These are phyloP conservation scores for Boletus sp. DNA, from an alignment of 768 basidiomycete genomes.

Conservation along the genomic window DNA sequence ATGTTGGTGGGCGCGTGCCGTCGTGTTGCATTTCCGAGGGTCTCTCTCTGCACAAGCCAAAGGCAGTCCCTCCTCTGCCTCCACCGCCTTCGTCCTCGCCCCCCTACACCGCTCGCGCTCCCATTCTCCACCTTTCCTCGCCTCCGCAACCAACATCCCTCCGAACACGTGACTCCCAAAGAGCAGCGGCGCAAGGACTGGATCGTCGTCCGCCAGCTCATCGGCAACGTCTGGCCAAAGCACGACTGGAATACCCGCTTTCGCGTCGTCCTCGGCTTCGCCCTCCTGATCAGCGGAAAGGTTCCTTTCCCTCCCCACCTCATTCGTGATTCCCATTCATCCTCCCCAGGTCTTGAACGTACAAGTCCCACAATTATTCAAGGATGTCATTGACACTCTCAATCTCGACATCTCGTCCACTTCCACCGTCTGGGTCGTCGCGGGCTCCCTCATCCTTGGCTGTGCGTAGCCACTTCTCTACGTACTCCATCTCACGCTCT, in stretches of 20 bases:
- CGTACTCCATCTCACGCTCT: neutral
- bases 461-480: slow-evolving; percentile 53
- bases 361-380: slow-evolving; percentile 97
- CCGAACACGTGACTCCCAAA: slow-evolving; percentile 16
- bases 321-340: neutral
- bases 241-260: slow-evolving; percentile 77
- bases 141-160: slow-evolving; percentile 9
- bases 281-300: slow-evolving; percentile 80
- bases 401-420: slow-evolving; percentile 74
- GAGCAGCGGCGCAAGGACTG: slow-evolving; percentile 79
- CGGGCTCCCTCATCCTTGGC: slow-evolving; percentile 85
- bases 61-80: slow-evolving; percentile 7
- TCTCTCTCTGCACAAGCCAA: neutral
- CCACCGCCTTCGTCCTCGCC: slow-evolving; percentile 1
- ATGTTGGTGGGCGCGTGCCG: slow-evolving; percentile 26
- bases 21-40: slow-evolving; percentile 20
- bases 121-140: slow-evolving; percentile 20
- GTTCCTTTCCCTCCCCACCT: slow-evolving; percentile 37
- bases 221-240: slow-evolving; percentile 90
- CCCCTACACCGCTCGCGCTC: neutral
- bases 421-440: slow-evolving; percentile 86
- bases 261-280: slow-evolving; percentile 80
- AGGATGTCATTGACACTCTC: slow-evolving; percentile 82
- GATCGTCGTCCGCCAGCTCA: slow-evolving; percentile 78
- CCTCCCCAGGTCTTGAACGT: slow-evolving; percentile 83